Evolutionary conservation across 2,329 filamentous ascomycete species (phyloP).

Genomic region (Thelonectria rubi): DNA sequence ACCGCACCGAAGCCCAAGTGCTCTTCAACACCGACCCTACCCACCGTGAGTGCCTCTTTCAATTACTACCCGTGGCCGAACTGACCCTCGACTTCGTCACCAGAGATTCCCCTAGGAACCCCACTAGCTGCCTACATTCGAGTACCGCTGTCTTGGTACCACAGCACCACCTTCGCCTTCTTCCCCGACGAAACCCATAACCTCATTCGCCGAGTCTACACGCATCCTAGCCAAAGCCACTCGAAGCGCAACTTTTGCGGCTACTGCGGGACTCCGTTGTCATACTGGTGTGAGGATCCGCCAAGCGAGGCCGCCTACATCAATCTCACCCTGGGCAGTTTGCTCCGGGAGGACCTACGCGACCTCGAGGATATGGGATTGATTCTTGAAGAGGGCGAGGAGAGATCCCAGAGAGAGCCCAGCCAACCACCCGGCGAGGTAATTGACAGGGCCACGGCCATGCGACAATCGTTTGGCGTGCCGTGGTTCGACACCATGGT

Average conservation of each 20-base stretch:
- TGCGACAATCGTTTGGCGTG: slow-evolving; percentile 71
- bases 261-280: slow-evolving; percentile 87
- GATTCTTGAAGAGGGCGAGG: slow-evolving; percentile 60
- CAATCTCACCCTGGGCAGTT: slow-evolving; percentile 80
- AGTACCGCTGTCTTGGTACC: slow-evolving; percentile 83
- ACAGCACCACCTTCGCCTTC: slow-evolving; percentile 76
- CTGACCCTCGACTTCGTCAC: slow-evolving; percentile 20
- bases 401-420: slow-evolving; percentile 36
- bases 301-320: slow-evolving; percentile 79
- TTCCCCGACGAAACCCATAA: slow-evolving; percentile 79
- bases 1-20: slow-evolving; percentile 68
- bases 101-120: slow-evolving; percentile 73
- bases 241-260: slow-evolving; percentile 86
- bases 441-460: slow-evolving; percentile 44
- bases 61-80: not conserved
- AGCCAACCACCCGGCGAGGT: slow-evolving; percentile 23
- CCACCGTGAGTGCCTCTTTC: slow-evolving; percentile 70
- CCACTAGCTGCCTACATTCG: slow-evolving; percentile 84
- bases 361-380: slow-evolving; percentile 78
- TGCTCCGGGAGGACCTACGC: slow-evolving; percentile 75
- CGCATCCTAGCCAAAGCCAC: slow-evolving; percentile 64
- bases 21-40: slow-evolving; percentile 76
- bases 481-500: slow-evolving; percentile 90
- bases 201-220: slow-evolving; percentile 73
- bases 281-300: slow-evolving; percentile 82